Evolutionary conservation across 345 rosid genomes (phyloP).

Genomic region (Corymbia maculata): DNA sequence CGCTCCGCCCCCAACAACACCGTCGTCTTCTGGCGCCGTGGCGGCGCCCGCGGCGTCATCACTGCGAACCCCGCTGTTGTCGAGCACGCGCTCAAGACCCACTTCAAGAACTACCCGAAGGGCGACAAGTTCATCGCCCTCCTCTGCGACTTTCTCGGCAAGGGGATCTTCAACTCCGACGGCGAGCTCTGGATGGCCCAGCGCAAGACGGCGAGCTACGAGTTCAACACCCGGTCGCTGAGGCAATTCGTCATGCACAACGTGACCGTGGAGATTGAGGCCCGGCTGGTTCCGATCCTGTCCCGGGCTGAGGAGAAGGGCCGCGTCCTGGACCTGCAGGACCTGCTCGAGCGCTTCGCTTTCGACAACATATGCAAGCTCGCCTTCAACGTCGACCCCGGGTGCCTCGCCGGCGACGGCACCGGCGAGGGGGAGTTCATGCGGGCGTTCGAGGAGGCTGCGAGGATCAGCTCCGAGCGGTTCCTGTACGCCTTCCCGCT

Average conservation of each 20-base stretch:
- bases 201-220: conserved; percentile 35
- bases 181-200: conserved; percentile 30
- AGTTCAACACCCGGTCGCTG: conserved; percentile 31
- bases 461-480: conserved; percentile 4
- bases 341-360: conserved; percentile 27
- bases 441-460: conserved; percentile 26
- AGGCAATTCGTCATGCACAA: conserved; percentile 17
- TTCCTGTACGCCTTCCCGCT: background rate
- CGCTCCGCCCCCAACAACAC: conserved; percentile 10
- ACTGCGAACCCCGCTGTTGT: conserved; percentile 26
- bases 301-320: background rate
- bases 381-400: conserved; percentile 32
- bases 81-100: conserved; percentile 29
- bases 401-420: conserved; percentile 14
- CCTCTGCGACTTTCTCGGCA: conserved; percentile 32
- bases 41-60: conserved; percentile 12
- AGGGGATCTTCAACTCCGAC: conserved; percentile 38
- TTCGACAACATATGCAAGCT: conserved; percentile 39
- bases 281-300: conserved; percentile 20
- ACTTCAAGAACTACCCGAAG: conserved; percentile 33
- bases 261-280: conserved; percentile 15
- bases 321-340: conserved; percentile 21
- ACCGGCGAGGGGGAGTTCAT: conserved; percentile 11
- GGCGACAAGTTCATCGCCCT: conserved; percentile 7
- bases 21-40: conserved; percentile 13